These are phyloP conservation scores for Neonectria magnoliae DNA, from an alignment of 2,329 filamentous ascomycete species.

Conservation along the genomic window DNA sequence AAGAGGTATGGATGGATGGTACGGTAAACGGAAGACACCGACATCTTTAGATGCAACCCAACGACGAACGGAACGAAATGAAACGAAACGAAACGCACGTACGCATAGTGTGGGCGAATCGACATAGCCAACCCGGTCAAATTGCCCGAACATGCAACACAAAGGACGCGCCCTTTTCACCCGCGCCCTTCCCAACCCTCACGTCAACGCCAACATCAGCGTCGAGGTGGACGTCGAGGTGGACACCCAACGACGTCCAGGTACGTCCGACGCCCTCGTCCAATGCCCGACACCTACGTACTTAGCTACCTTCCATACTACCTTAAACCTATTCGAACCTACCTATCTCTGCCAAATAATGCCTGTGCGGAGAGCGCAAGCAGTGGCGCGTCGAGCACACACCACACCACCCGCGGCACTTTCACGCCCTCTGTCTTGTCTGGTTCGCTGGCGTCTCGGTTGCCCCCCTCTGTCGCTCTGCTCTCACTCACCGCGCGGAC, in stretches of 20 bases:
- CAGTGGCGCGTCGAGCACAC: background rate
- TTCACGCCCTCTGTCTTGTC: background rate
- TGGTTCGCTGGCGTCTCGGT: constrained; percentile 5
- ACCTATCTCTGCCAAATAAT: background rate
- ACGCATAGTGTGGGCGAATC: background rate
- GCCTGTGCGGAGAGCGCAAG: background rate
- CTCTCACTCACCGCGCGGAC: too few relatives aligned
- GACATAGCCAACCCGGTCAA: background rate
- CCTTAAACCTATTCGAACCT: too few relatives aligned
- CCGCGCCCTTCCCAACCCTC: background rate
- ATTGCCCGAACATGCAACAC: background rate
- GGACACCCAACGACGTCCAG: background rate
- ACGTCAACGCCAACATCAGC: background rate
- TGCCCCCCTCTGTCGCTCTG: background rate
- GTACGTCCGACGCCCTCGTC: too few relatives aligned
- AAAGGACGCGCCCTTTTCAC: background rate
- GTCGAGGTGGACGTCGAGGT: too few relatives aligned
- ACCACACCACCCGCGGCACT: background rate
- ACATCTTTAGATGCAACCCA: constrained; percentile 1
- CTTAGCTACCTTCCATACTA: too few relatives aligned
- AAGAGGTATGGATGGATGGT: background rate
- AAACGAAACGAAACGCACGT: background rate
- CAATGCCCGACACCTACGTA: background rate
- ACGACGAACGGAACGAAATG: background rate
- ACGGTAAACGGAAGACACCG: background rate